Conservation (phyloP, 139 green algal species). For the Mychonastes homosphaera region DNA sequence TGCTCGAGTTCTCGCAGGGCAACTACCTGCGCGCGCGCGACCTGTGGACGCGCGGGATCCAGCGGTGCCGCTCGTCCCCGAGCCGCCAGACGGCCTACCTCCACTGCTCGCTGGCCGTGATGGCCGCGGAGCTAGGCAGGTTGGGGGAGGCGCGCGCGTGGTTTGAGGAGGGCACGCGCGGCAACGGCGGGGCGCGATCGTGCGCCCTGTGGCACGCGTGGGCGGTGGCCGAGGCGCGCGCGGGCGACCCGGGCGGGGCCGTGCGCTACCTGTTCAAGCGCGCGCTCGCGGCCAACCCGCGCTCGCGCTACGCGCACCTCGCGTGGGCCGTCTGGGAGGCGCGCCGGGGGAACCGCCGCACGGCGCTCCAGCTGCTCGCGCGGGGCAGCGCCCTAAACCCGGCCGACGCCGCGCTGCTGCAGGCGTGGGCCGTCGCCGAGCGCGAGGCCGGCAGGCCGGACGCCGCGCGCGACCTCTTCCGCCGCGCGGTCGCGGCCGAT, state of each 20-base stretch:
- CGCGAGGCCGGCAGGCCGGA: constrained; percentile 43
- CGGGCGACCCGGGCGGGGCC: constrained; percentile 39
- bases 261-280: constrained; percentile 50
- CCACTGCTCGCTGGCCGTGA: constrained; percentile 69
- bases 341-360: constrained; percentile 36
- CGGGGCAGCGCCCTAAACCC: constrained; percentile 66
- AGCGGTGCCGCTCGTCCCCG: constrained; percentile 22
- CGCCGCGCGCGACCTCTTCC: constrained; percentile 52
- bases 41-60: constrained; percentile 63
- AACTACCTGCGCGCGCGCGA: constrained; percentile 69
- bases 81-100: constrained; percentile 64
- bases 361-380: constrained; percentile 59
- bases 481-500: constrained; percentile 48
- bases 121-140: constrained; percentile 58
- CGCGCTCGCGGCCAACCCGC: constrained; percentile 42
- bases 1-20: constrained; percentile 83
- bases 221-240: constrained; percentile 59
- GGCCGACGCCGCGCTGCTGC: constrained; percentile 67
- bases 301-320: constrained; percentile 55
- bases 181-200: constrained; percentile 18
- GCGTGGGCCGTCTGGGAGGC: constrained; percentile 68
- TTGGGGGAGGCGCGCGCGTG: constrained; percentile 68
- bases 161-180: constrained; percentile 63
- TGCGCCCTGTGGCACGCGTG: constrained; percentile 79
- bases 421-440: constrained; percentile 66